Conservation (phyloP, 495 filamentous ascomycete species). For the Umbilicaria muhlenbergii region DNA sequence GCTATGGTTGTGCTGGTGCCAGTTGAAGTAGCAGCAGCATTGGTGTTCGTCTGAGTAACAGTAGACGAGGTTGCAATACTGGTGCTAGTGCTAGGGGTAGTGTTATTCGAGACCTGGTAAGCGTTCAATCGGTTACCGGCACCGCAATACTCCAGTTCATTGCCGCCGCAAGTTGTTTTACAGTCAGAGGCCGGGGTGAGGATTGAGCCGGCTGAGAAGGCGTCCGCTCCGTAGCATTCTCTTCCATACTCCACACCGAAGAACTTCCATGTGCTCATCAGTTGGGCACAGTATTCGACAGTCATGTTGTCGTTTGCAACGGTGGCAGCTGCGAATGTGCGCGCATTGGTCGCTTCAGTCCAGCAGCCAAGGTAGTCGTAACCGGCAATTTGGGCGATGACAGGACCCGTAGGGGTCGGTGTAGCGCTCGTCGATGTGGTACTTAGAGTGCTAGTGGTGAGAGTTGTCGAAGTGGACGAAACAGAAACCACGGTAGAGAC, state of each 20-base stretch:
- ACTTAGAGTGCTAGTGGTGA: too few species aligned
- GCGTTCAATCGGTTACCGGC: constrained; percentile 6
- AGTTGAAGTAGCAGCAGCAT: too few species aligned
- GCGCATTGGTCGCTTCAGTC: constrained; percentile 23
- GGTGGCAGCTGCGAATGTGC: constrained; percentile 19
- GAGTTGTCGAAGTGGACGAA: too few species aligned
- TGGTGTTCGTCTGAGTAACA: too few species aligned
- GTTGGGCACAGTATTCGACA: constrained; percentile 11
- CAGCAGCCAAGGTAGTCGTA: constrained; percentile 23
- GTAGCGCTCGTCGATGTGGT: background rate
- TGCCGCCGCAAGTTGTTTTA: constrained; percentile 9
- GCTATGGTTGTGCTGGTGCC: too few species aligned
- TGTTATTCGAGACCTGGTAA: background rate
- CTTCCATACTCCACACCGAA: constrained; percentile 4
- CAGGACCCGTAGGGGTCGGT: constrained; percentile 20
- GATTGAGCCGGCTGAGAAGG: constrained; percentile 2
- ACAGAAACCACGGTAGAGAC: too few species aligned
- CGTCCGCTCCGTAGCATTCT: constrained; percentile 32
- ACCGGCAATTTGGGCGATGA: constrained; percentile 18
- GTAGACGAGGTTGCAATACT: too few species aligned
- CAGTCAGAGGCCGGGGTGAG: constrained; percentile 6
- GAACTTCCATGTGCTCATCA: constrained; percentile 5
- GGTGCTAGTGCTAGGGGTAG: background rate
- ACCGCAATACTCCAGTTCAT: constrained; percentile 13
- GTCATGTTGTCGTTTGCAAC: constrained; percentile 23